Percentiles rank a stretch among this genome's conserved stretches.
phyloP scores from a whole-genome alignment of 1,284 basidiomycete genomes.

The Austroboletus niveus region DNA sequence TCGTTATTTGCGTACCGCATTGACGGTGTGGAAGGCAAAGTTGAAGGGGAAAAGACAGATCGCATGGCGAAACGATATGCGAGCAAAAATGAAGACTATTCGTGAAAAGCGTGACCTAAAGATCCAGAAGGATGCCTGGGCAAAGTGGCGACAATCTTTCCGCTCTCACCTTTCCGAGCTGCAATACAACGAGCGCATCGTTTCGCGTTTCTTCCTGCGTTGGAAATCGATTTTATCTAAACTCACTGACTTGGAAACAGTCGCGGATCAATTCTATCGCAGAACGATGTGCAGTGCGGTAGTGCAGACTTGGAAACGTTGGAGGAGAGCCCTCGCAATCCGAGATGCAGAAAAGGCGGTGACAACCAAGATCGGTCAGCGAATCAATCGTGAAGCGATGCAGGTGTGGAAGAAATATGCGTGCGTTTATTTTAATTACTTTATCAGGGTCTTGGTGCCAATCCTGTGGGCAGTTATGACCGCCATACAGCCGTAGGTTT shows the following conservation, averaged over 20 bases:
- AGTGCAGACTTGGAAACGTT: constrained; percentile 49
- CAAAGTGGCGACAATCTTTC: constrained; percentile 58
- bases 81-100: constrained; percentile 59
- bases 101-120: constrained; percentile 51
- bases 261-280: constrained; percentile 47
- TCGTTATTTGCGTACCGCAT: constrained; percentile 39
- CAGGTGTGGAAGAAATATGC: constrained; percentile 53
- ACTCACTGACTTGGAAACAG: constrained; percentile 43
- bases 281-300: constrained; percentile 37
- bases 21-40: constrained; percentile 50
- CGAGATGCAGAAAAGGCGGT: constrained; percentile 45
- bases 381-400: constrained; percentile 48
- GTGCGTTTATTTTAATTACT: constrained; percentile 39
- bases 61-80: constrained; percentile 66
- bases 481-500: constrained; percentile 44
- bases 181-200: constrained; percentile 44
- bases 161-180: constrained; percentile 48
- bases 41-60: constrained; percentile 50
- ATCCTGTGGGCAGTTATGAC: constrained; percentile 38
- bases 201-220: constrained; percentile 41
- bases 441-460: constrained; percentile 7
- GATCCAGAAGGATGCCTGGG: constrained; percentile 54
- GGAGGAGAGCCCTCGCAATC: constrained; percentile 49
- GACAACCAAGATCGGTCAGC: constrained; percentile 40
- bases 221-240: constrained; percentile 50